Evolutionary conservation across 352 stramenopile genomes (phyloP).

Genomic region (Globisporangium abappressorium): DNA sequence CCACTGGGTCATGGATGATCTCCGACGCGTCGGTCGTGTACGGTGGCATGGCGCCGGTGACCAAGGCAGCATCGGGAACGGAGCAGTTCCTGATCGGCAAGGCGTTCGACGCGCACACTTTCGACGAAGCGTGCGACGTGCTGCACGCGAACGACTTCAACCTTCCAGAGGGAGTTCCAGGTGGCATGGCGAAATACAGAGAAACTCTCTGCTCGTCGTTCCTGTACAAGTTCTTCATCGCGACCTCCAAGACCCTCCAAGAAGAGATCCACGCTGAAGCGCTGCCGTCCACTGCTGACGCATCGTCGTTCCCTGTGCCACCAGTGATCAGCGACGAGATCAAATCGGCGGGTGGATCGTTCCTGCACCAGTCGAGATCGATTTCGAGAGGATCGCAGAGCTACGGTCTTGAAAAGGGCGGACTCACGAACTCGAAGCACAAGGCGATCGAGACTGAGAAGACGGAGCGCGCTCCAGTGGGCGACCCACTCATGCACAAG

Average conservation of each 20-base stretch:
- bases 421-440: conserved; percentile 64
- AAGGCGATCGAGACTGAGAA: conserved; percentile 34
- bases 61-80: conserved; percentile 47
- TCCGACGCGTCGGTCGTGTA: conserved; percentile 55
- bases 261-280: conserved; percentile 24
- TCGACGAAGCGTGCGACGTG: conserved; percentile 79
- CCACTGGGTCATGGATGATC: conserved; percentile 79
- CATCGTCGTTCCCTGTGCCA: conserved; percentile 19
- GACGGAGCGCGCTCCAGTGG: conserved; percentile 69
- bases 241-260: conserved; percentile 57
- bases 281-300: conserved; percentile 11
- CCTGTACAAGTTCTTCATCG: conserved; percentile 94
- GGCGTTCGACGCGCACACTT: conserved; percentile 69
- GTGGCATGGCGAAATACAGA: conserved; percentile 94
- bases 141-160: conserved; percentile 87
- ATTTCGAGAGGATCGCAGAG: conserved; percentile 51
- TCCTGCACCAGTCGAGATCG: conserved; percentile 53
- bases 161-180: conserved; percentile 89
- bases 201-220: conserved; percentile 93
- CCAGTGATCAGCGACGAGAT: conserved; percentile 36
- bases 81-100: conserved; percentile 81
- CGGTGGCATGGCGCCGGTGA: conserved; percentile 69
- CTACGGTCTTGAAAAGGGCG: conserved; percentile 59
- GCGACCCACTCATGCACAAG: conserved; percentile 91
- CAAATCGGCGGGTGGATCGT: conserved; percentile 53